These are phyloP conservation scores for Exophiala bonariae DNA, from an alignment of 2,329 filamentous ascomycete species.

Conservation along the genomic window DNA sequence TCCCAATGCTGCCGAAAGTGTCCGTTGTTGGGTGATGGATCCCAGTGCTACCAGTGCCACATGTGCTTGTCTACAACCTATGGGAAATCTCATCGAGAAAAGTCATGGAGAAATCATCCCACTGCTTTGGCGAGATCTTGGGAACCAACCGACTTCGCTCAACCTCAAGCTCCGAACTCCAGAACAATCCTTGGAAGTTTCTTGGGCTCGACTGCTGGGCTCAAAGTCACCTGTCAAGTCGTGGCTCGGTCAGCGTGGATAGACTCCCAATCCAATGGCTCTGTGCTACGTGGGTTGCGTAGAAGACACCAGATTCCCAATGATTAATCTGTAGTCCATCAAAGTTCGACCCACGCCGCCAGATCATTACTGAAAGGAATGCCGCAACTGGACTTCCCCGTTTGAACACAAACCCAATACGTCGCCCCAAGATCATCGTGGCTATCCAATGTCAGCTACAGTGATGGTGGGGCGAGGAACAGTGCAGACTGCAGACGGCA, in stretches of 20 bases:
- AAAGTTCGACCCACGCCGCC: constrained; percentile 12
- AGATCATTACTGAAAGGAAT: constrained; percentile 11
- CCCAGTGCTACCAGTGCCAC: no score
- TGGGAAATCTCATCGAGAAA: no score
- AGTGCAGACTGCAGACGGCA: no score
- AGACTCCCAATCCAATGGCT: constrained; percentile 19
- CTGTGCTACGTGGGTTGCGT: constrained; percentile 22
- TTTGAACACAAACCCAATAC: constrained; percentile 20
- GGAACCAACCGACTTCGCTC: no score
- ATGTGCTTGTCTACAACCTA: no score
- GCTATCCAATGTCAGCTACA: constrained; percentile 18
- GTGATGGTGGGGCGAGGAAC: constrained; percentile 12
- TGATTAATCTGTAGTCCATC: constrained; percentile 13
- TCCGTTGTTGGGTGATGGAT: no score
- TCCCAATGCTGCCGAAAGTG: no score
- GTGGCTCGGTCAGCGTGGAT: constrained; percentile 14
- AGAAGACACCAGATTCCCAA: constrained; percentile 12
- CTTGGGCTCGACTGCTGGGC: background rate
- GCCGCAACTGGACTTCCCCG: constrained; percentile 19
- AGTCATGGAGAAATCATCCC: no score
- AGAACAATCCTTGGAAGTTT: no score
- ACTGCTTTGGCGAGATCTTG: no score
- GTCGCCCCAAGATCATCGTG: constrained; percentile 25
- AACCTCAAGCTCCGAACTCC: no score
- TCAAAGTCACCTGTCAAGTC: constrained; percentile 8